These are phyloP conservation scores for Trametes pubescens DNA, from an alignment of 1,284 basidiomycete genomes.

Conservation along the genomic window DNA sequence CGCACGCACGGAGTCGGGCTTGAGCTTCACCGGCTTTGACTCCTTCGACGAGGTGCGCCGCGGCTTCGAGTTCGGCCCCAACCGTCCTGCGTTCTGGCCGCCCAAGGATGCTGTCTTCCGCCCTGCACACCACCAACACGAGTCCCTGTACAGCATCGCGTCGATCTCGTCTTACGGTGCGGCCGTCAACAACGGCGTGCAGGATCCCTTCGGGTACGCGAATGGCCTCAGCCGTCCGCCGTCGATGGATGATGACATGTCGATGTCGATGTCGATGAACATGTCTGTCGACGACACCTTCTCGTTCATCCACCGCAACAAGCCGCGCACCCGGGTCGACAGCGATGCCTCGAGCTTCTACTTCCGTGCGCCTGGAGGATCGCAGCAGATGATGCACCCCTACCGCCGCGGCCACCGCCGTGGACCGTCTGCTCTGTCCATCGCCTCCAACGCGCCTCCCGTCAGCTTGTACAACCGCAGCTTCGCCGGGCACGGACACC, in stretches of 20 bases:
- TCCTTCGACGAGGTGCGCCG: constrained; percentile 78
- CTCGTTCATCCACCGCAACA: constrained; percentile 60
- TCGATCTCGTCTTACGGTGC: constrained; percentile 85
- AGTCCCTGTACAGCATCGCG: constrained; percentile 79
- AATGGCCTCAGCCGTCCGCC: constrained; percentile 58
- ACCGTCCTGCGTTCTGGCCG: constrained; percentile 72
- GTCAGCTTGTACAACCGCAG: constrained; percentile 76
- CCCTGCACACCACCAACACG: constrained; percentile 54
- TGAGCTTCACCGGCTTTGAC: constrained; percentile 75
- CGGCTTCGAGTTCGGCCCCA: constrained; percentile 74
- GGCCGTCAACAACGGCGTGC: constrained; percentile 66
- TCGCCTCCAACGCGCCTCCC: constrained; percentile 65
- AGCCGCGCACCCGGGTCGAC: constrained; percentile 64
- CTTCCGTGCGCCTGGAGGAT: constrained; percentile 54
- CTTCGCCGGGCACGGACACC: constrained; percentile 49
- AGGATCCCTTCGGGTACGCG: constrained; percentile 78
- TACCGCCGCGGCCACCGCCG: constrained; percentile 55
- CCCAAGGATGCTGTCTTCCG: constrained; percentile 48
- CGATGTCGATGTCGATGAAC: constrained; percentile 60
- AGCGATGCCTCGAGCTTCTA: constrained; percentile 82
- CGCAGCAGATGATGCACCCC: constrained; percentile 34
- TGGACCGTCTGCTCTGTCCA: constrained; percentile 56
- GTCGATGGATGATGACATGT: constrained; percentile 56
- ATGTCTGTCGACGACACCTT: constrained; percentile 77
- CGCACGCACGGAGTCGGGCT: constrained; percentile 58